A percentile compares a stretch with the other conserved stretches of the same genome.
These are phyloP conservation scores for Fusarium circinatum DNA, from an alignment of 2,329 filamentous ascomycete species.

Conservation along the genomic window DNA sequence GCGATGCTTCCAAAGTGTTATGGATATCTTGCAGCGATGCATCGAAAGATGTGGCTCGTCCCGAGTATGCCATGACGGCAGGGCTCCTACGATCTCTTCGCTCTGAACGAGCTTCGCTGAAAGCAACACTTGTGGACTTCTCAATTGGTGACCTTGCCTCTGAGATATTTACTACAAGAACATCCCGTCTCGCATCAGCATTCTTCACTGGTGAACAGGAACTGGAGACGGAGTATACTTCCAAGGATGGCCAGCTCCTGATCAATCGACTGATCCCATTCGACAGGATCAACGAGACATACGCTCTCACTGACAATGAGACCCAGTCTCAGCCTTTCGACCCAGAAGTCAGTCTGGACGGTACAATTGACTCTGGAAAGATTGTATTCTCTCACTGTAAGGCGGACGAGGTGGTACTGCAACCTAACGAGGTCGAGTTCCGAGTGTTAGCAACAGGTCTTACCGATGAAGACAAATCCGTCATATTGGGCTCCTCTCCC, in stretches of 20 bases:
- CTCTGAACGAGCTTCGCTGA: background rate
- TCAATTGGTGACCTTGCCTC: background rate
- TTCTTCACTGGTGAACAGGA: background rate
- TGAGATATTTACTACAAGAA: background rate
- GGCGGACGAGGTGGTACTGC: background rate
- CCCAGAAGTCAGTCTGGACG: background rate
- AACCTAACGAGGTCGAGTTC: background rate
- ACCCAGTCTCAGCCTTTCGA: background rate
- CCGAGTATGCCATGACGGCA: background rate
- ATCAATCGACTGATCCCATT: background rate
- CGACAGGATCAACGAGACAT: background rate
- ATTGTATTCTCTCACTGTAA: background rate
- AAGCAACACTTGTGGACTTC: background rate
- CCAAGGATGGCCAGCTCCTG: background rate
- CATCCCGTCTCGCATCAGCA: background rate
- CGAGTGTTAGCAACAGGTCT: background rate
- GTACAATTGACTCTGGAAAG: background rate
- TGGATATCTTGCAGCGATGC: background rate
- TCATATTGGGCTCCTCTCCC: background rate
- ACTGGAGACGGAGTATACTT: background rate
- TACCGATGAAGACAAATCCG: background rate
- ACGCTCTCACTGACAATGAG: background rate
- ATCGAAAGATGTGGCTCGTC: fast-evolving
- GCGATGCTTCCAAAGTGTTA: background rate
- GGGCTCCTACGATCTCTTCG: background rate